A percentile compares a stretch with the other conserved stretches of the same genome.
phyloP scores from a whole-genome alignment of 2,329 filamentous ascomycete species.

The Diaporthe vaccinii region DNA sequence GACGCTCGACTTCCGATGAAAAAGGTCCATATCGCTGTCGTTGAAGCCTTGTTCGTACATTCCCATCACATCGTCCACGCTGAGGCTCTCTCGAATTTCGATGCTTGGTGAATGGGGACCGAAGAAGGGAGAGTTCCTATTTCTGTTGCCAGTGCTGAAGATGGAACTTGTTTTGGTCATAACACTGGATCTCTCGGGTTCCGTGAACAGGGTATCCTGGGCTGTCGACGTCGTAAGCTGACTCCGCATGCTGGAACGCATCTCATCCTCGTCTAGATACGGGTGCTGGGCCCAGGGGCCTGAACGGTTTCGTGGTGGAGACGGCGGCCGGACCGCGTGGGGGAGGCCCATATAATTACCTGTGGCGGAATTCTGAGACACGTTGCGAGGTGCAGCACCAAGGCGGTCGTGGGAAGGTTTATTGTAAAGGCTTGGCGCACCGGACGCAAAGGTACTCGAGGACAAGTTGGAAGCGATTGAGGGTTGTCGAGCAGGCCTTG shows the following conservation, averaged over 20 bases:
- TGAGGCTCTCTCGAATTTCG: slow-evolving; percentile 62
- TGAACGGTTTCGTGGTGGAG: slow-evolving; percentile 38
- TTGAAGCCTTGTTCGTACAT: slow-evolving; percentile 76
- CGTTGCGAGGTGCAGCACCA: slow-evolving; percentile 36
- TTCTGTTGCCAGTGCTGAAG: slow-evolving; percentile 54
- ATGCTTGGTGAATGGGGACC: slow-evolving; percentile 38
- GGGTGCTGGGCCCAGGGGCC: slow-evolving; percentile 47
- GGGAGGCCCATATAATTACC: slow-evolving; percentile 40
- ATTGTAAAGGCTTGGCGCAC: slow-evolving; percentile 35
- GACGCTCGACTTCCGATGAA: slow-evolving; percentile 44
- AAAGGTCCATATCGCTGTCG: slow-evolving; percentile 62
- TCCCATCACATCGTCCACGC: slow-evolving; percentile 77
- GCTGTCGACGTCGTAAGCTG: slow-evolving; percentile 67
- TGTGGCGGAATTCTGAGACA: slow-evolving; percentile 41
- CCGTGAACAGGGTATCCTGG: slow-evolving; percentile 64
- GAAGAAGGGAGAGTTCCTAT: slow-evolving; percentile 41
- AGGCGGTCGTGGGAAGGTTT: slow-evolving; percentile 39
- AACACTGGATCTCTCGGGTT: slow-evolving; percentile 85
- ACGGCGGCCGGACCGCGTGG: slow-evolving; percentile 39
- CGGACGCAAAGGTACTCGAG: slow-evolving; percentile 36
- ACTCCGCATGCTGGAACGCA: slow-evolving; percentile 69
- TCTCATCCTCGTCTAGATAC: slow-evolving; percentile 65
- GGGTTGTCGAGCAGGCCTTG: slow-evolving; percentile 32
- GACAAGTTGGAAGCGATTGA: slow-evolving; percentile 39
- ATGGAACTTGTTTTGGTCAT: slow-evolving; percentile 83